Base-by-base conservation (phyloP, 805 yeast genomes). In the Sungouiella thailandica region DNA sequence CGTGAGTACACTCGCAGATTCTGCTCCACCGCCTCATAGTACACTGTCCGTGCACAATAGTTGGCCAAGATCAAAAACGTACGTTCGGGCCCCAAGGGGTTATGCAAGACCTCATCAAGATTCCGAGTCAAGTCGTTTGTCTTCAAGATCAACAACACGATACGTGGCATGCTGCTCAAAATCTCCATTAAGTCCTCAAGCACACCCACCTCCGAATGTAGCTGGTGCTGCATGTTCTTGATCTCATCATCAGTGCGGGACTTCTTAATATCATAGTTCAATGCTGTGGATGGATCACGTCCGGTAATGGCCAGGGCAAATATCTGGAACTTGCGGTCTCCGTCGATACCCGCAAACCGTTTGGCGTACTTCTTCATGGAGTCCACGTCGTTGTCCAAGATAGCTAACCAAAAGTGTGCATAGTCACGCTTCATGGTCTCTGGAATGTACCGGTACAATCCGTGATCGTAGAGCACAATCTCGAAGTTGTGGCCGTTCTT, bases 281-380 rank as follows among this genome's bases (percentile, higher is more conserved):
- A 53, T 0, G 94, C 90, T 35, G 78, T 76, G 14, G 82, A 78
- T 16, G 83, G 84, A 47, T 89, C 94, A 37, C 99, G 68, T 1
- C 98, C 99, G 0, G 98, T 93, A 27, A 93, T 80, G 2, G 97
- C 97, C 1, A 96, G 88, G 1, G 94, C 84, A 53, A 93, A 83
- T 9, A 93, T 65, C 15, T 83, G 82, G 60, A 89, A 87, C 41
- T 63, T 62, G 49, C 86, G 84, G 6, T 78, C 80, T 18, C 83
- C 90, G 23, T 63, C 61, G 22, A 93, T 78, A 14, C 83, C 79
- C 2, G 97, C 95, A 59, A 93, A 81, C 47, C 65, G 71, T 32
- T 75, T 72, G 15, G 96, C 94, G 54, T 87, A 85, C 28, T 65
- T 45, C 38, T 73, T 70, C 95, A 93, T 86, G 11, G 63, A 62